Evolutionary conservation across 164 flowering plant genomes (phyloP), one percentile per base, ranked within the genome.

Genomic region (Chimonanthus praecox): DNA sequence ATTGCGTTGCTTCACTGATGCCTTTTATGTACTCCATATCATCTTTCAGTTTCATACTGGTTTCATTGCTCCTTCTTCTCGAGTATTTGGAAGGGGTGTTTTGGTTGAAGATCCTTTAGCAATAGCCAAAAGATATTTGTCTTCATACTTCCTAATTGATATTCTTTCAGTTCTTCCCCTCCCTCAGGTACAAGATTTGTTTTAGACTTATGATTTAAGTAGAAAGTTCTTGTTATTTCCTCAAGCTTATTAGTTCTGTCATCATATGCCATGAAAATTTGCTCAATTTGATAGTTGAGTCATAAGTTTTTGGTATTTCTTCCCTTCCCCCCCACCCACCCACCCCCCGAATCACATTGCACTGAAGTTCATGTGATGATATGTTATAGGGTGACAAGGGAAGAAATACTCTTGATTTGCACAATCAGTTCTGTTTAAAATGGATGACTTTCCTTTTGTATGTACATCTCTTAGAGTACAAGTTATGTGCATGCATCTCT

Each of bases 11-110:
- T 85, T 88, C 78, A 88, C 94, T 9, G 98, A 94, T 77, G 75
- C 89, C 67, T 91, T 94, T 73, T 91, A 94, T 78, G 70, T 89
- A 69, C 68, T 90, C 70, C 98, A 90, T 78, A 90, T 94, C 44
- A 78, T 91, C 77, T 81, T 90, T 71, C 92, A 91, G 60, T 91
- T 92, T 70, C 93, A 85, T 5, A 94, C 98, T 79, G 99, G 92
- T 60, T 94, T 88, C 74, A 89, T 94, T 81, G 97, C 97, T 73
- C 98, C 97, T 6, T 82, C 88, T 68, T 92, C 97, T 62, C 89
- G 95, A 70, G 99, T 94, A 44, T 94, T 94, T 82, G 97, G 97
- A 74, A 91, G 94, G 82, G 99, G 97, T 68, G 92, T 86, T 73
- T 77, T 94, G 70, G 94, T 90, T 72, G 87, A 85, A 83, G 97